phyloP scores from a whole-genome alignment of 352 stramenopile genomes.

The Aphanomyces astaci region DNA sequence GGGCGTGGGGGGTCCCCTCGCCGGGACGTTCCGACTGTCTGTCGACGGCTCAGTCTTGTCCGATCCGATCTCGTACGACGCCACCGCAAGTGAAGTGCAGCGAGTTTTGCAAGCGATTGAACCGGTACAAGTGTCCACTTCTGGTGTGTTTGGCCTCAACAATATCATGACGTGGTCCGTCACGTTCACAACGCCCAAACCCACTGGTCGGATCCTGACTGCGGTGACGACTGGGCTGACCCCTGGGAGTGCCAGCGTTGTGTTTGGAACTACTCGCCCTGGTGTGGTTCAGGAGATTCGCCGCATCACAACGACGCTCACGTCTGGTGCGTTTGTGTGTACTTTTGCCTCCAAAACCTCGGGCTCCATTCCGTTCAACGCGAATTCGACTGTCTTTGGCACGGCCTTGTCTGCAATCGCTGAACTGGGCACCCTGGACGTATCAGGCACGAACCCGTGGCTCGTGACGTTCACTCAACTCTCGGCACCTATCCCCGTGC shows the following conservation, averaged over 20 bases:
- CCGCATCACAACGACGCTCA: neutral
- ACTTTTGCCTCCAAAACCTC: conserved; percentile 1
- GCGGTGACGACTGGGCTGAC: neutral
- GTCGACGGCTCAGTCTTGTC: conserved; percentile 8
- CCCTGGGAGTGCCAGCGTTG: conserved; percentile 6
- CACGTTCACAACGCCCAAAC: neutral
- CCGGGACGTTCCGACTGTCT: neutral
- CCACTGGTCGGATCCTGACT: neutral
- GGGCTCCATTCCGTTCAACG: neutral
- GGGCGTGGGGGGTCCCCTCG: neutral
- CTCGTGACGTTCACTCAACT: conserved; percentile 20
- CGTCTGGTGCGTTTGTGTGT: conserved; percentile 4
- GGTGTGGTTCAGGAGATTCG: neutral
- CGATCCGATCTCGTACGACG: conserved; percentile 8
- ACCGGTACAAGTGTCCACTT: neutral
- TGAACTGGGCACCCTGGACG: neutral
- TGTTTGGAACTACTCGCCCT: conserved; percentile 9
- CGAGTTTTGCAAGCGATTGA: conserved; percentile 8
- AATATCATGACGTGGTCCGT: conserved; percentile 17
- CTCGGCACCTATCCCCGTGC: neutral
- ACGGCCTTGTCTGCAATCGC: neutral
- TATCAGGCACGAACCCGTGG: neutral
- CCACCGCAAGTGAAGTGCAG: neutral
- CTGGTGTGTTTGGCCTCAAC: conserved; percentile 3
- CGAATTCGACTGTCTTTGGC: neutral